Percentiles rank a stretch among this genome's conserved stretches.
phyloP scores from a whole-genome alignment of 495 filamentous ascomycete genomes.

The Aspergillus bridgeri region DNA sequence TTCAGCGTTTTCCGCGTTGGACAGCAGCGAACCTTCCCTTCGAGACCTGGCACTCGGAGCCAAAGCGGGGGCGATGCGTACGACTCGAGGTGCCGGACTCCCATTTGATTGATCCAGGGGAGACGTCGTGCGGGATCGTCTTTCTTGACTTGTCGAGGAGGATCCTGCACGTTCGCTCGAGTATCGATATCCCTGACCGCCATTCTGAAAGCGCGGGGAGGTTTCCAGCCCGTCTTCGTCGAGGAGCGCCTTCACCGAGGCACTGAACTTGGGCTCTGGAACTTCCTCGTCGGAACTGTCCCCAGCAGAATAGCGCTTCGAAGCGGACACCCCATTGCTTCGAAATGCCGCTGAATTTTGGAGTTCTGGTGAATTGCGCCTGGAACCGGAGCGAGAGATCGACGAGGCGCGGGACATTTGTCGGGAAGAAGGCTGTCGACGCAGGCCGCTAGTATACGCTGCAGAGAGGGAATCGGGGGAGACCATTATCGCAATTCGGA shows the following conservation, averaged over 20 bases:
- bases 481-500: conserved; percentile 30
- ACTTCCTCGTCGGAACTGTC: conserved; percentile 75
- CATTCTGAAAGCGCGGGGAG: conserved; percentile 47
- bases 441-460: conserved; percentile 34
- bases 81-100: conserved; percentile 50
- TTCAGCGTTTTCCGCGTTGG: conserved; percentile 28
- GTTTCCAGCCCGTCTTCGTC: conserved; percentile 59
- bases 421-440: conserved; percentile 34
- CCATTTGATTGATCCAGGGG: conserved; percentile 40
- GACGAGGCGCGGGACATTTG: conserved; percentile 39
- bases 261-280: conserved; percentile 76
- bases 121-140: conserved; percentile 38
- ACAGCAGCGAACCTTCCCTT: conserved; percentile 34
- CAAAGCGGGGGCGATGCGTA: conserved; percentile 53
- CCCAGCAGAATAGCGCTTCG: conserved; percentile 41
- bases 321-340: conserved; percentile 17
- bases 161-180: conserved; percentile 22
- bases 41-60: conserved; percentile 30
- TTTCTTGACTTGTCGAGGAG: conserved; percentile 30
- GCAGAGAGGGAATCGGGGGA: conserved; percentile 39
- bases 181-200: conserved; percentile 31
- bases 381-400: conserved; percentile 39
- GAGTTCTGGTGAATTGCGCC: conserved; percentile 38
- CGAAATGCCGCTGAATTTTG: conserved; percentile 19
- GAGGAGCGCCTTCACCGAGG: conserved; percentile 71